phyloP scores from a whole-genome alignment of 345 rosid species.

The Eucalyptus curtisii region DNA sequence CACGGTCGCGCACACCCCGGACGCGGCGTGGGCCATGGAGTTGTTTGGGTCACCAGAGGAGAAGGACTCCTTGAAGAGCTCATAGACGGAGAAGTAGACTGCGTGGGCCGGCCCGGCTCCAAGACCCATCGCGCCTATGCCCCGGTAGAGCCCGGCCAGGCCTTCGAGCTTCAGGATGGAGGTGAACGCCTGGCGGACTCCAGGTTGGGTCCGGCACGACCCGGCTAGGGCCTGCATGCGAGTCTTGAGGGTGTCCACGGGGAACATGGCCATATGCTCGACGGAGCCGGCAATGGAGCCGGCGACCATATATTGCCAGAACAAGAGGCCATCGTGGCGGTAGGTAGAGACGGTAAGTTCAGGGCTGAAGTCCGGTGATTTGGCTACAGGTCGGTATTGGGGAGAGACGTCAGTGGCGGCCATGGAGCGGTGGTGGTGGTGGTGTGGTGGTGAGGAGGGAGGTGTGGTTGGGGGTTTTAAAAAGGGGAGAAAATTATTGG shows the following conservation, averaged over 20 bases:
- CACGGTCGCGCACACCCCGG: conserved; percentile 88
- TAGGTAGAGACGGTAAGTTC: not conserved
- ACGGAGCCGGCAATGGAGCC: conserved; percentile 89
- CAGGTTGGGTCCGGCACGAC: conserved; percentile 33
- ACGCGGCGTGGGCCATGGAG: conserved; percentile 63
- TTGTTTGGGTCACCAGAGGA: conserved; percentile 59
- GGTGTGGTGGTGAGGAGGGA: not conserved
- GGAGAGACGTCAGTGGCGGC: conserved; percentile 43
- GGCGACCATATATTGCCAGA: conserved; percentile 92
- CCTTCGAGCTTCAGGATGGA: conserved; percentile 64
- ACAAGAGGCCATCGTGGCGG: conserved; percentile 40
- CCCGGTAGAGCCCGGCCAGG: conserved; percentile 62
- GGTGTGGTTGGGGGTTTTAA: not conserved
- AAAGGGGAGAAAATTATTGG: not conserved
- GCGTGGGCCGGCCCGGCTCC: conserved; percentile 99
- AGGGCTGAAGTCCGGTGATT: not conserved
- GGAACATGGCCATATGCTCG: conserved; percentile 99
- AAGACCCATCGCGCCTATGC: conserved; percentile 94
- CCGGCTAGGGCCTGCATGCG: conserved; percentile 83
- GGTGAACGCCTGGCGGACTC: conserved; percentile 45
- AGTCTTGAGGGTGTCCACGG: conserved; percentile 93
- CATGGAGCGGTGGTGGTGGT: not conserved
- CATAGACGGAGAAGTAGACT: conserved; percentile 90
- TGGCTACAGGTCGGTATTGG: conserved; percentile 33
- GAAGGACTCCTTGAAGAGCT: conserved; percentile 53